Percentiles rank a stretch among this genome's conserved stretches.
phyloP scores from a whole-genome alignment of 768 basidiomycete species.

The Pleurotus eryngii region DNA sequence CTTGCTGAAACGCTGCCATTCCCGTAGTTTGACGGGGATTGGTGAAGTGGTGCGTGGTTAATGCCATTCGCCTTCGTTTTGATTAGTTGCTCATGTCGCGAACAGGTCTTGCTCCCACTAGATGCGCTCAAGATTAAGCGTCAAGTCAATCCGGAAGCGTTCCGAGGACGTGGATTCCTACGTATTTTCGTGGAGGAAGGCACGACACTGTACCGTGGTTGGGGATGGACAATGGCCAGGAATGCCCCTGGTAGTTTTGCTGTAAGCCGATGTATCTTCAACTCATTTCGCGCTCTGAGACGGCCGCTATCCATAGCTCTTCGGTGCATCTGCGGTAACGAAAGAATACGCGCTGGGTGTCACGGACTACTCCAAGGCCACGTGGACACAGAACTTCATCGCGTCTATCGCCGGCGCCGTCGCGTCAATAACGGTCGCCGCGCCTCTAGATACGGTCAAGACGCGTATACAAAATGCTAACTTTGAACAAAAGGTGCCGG shows the following conservation, averaged over 20 bases:
- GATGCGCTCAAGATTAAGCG: slow-evolving; percentile 98
- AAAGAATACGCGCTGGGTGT: slow-evolving; percentile 93
- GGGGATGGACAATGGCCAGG: slow-evolving; percentile 98
- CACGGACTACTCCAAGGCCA: slow-evolving; percentile 89
- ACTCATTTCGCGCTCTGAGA: background rate
- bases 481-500: slow-evolving; percentile 83
- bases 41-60: slow-evolving; percentile 81
- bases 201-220: slow-evolving; percentile 88
- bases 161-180: slow-evolving; percentile 89
- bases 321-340: slow-evolving; percentile 92
- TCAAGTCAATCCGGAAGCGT: slow-evolving; percentile 97
- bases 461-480: slow-evolving; percentile 98
- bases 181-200: slow-evolving; percentile 89
- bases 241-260: slow-evolving; percentile 97
- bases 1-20: background rate
- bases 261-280: slow-evolving; percentile 41
- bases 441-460: slow-evolving; percentile 94
- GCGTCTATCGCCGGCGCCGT: slow-evolving; percentile 93
- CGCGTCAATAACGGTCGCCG: slow-evolving; percentile 93
- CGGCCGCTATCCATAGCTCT: slow-evolving; percentile 59
- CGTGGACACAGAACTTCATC: slow-evolving; percentile 96
- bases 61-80: no score
- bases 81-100: background rate
- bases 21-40: slow-evolving; percentile 67
- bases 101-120: slow-evolving; percentile 85